These are phyloP conservation scores for Casaregolazyma suthepensis DNA, from an alignment of 1,139 yeast species.

Conservation along the genomic window DNA sequence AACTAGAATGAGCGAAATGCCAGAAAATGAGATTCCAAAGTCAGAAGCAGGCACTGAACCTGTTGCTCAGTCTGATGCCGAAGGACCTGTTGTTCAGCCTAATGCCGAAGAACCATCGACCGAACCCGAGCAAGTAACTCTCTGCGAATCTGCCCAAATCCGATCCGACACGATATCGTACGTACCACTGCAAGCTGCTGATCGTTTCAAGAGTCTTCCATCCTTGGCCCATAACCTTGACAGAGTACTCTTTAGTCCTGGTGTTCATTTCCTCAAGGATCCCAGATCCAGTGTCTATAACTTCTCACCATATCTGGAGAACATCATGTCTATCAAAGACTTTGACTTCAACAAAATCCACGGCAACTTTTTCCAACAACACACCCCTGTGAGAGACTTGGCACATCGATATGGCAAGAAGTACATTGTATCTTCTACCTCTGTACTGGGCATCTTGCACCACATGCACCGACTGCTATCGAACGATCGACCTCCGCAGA, in stretches of 20 bases:
- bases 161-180: too few relatives aligned
- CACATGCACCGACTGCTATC: slow-evolving; percentile 70
- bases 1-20: too few relatives aligned
- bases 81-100: too few relatives aligned
- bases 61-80: too few relatives aligned
- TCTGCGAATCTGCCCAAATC: too few relatives aligned
- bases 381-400: slow-evolving; percentile 48
- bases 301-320: slow-evolving; percentile 55
- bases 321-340: slow-evolving; percentile 60
- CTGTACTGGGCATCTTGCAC: slow-evolving; percentile 69
- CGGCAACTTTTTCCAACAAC: slow-evolving; percentile 61
- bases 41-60: too few relatives aligned
- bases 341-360: slow-evolving; percentile 58
- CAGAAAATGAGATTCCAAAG: too few relatives aligned
- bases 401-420: slow-evolving; percentile 40
- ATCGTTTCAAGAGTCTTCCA: too few relatives aligned
- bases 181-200: too few relatives aligned
- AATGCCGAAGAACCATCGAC: too few relatives aligned
- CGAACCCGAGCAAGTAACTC: too few relatives aligned
- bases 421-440: slow-evolving; percentile 78
- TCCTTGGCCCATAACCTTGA: slow-evolving; percentile 57
- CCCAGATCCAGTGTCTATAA: slow-evolving; percentile 69
- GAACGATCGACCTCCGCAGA: slow-evolving; percentile 48
- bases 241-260: slow-evolving; percentile 71
- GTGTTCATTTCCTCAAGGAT: slow-evolving; percentile 74